These are phyloP conservation scores for Trypanosoma melophagium DNA, from an alignment of 208 protist species.

Conservation along the genomic window DNA sequence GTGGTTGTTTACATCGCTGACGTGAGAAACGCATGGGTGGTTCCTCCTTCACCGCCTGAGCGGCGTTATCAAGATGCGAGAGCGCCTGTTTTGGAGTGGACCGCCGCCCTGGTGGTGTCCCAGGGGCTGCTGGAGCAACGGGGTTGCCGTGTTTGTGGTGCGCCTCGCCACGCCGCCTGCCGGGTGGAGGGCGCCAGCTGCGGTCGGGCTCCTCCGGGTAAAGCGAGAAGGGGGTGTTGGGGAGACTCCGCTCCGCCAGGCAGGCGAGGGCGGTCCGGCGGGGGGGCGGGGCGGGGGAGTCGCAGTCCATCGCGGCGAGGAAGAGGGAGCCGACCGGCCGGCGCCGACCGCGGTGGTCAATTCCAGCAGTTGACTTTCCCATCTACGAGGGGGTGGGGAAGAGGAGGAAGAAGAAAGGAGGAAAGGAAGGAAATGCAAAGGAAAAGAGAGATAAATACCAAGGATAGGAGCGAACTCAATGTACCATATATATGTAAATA, in stretches of 20 bases:
- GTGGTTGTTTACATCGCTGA: constrained; percentile 16
- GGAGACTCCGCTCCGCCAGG: constrained; percentile 51
- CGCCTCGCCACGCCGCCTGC: constrained; percentile 40
- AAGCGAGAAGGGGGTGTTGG: constrained; percentile 58
- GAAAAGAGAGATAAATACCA: too few relatives aligned
- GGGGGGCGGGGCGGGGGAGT: constrained; percentile 32
- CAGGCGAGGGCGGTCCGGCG: constrained; percentile 34
- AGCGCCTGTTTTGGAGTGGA: background rate
- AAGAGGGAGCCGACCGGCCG: constrained; percentile 76
- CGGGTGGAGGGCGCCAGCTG: constrained; percentile 16
- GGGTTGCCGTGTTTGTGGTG: background rate
- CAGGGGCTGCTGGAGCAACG: background rate
- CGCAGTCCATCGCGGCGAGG: constrained; percentile 49
- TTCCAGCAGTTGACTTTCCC: constrained; percentile 47
- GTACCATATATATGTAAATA: background rate
- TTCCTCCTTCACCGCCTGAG: constrained; percentile 1
- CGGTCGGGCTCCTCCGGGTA: constrained; percentile 30
- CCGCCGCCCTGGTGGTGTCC: background rate
- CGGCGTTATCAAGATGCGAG: constrained; percentile 11
- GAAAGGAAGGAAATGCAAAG: too few relatives aligned
- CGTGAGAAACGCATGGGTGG: background rate
- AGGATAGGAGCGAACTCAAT: too few relatives aligned
- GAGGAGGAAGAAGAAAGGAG: background rate
- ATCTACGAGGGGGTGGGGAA: constrained; percentile 1
- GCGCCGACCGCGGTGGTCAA: constrained; percentile 41